Percentiles rank a stretch among this genome's conserved stretches.
Conservation (phyloP, 2,329 filamentous ascomycete genomes). For the Curvularia eragrostidis region DNA sequence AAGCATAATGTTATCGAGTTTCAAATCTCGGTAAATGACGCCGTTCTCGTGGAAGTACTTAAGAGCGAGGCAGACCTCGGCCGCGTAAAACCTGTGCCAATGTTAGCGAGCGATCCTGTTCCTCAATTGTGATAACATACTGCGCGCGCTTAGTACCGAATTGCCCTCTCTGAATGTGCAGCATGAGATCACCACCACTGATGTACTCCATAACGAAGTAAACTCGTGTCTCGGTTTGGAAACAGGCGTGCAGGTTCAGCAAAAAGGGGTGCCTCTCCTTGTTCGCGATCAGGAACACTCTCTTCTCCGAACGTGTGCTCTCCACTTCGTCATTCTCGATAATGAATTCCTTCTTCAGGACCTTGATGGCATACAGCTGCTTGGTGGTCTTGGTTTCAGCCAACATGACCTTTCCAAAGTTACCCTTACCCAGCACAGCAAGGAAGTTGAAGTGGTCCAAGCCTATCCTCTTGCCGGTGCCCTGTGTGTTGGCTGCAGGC, state of each 20-base stretch:
- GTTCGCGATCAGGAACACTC: conserved; percentile 96
- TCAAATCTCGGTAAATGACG: conserved; percentile 89
- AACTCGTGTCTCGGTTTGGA: conserved; percentile 97
- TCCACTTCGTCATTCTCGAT: conserved; percentile 99
- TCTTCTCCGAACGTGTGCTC: conserved; percentile 95
- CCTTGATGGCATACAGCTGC: conserved; percentile 96
- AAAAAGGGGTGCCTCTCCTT: conserved; percentile 96
- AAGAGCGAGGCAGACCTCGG: conserved; percentile 93
- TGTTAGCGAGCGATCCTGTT: conserved; percentile 21
- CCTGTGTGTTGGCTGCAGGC: conserved; percentile 71
- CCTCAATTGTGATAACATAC: conserved; percentile 60
- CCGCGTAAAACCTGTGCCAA: conserved; percentile 81
- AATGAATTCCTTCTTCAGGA: conserved; percentile 99
- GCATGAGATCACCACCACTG: conserved; percentile 96
- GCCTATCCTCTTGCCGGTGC: conserved; percentile 84
- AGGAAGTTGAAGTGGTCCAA: conserved; percentile 99
- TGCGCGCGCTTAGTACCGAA: conserved; percentile 96
- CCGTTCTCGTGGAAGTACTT: conserved; percentile 99
- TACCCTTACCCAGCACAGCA: conserved; percentile 96
- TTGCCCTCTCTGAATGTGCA: conserved; percentile 96
- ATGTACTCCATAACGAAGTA: conserved; percentile 99
- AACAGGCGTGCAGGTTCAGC: conserved; percentile 93
- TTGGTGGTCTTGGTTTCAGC: conserved; percentile 93
- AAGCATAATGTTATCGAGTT: conserved; percentile 87
- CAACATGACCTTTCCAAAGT: conserved; percentile 99